phyloP scores from a whole-genome alignment of 176 grass and related monocot species.

The Oryza longistaminata region DNA sequence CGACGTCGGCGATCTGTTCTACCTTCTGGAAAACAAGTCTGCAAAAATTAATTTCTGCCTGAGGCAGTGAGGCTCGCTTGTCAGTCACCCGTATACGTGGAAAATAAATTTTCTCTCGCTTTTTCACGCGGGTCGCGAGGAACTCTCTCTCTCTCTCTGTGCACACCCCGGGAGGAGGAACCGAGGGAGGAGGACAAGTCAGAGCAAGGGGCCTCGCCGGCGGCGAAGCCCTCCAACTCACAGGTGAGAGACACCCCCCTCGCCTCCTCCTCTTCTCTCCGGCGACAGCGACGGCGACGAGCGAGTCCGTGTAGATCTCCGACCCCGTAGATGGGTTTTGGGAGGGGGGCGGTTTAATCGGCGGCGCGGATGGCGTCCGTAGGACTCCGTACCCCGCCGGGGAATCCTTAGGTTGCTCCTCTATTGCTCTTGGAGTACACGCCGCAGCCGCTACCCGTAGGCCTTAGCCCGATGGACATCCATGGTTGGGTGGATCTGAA shows the following conservation, averaged over 20 bases:
- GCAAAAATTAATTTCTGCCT: no score
- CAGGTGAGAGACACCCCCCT: slow-evolving; percentile 6
- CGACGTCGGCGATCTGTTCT: no score
- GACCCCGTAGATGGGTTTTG: background rate
- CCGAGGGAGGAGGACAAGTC: background rate
- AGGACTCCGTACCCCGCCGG: no score
- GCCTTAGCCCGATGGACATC: background rate
- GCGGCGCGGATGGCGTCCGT: no score
- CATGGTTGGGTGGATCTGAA: background rate
- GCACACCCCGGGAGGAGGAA: background rate
- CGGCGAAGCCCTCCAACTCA: background rate
- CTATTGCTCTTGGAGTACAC: background rate
- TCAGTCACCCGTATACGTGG: no score
- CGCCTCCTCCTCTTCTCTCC: background rate
- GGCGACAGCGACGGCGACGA: background rate
- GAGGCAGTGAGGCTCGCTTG: no score
- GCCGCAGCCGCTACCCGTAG: no score
- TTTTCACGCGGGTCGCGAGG: background rate
- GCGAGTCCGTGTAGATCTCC: background rate
- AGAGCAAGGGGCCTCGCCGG: background rate
- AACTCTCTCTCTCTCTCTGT: no score
- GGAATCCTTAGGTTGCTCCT: background rate
- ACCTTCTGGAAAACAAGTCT: no score
- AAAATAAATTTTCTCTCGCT: background rate
- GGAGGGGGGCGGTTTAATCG: background rate